Evolutionary conservation across 805 yeast genomes (phyloP).

Genomic region (Kazachstania kunashirensis): DNA sequence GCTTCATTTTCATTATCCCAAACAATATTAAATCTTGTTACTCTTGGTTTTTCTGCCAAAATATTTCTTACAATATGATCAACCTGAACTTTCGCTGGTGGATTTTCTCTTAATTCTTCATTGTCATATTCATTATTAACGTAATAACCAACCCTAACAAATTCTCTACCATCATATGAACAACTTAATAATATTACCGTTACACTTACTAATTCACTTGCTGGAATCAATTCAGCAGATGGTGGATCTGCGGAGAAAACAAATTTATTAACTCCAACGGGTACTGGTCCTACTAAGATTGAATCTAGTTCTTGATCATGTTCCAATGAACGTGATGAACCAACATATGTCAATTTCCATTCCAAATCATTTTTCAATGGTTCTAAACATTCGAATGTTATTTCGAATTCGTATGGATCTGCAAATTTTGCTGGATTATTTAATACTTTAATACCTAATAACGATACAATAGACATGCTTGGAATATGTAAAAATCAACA

Average conservation of each 20-base stretch:
- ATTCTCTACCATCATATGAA: slow-evolving; percentile 85
- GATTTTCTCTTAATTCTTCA: slow-evolving; percentile 87
- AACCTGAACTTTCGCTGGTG: slow-evolving; percentile 87
- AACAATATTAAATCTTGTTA: slow-evolving; percentile 89
- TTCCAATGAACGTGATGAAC: slow-evolving; percentile 85
- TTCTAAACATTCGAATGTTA: slow-evolving; percentile 94
- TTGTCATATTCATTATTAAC: slow-evolving; percentile 94
- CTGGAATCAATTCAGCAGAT: slow-evolving; percentile 90
- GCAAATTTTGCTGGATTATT: slow-evolving; percentile 92
- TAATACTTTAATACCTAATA: slow-evolving; percentile 81
- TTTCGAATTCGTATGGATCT: slow-evolving; percentile 92
- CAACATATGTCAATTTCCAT: slow-evolving; percentile 96
- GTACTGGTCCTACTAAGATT: slow-evolving; percentile 96
- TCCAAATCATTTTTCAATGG: slow-evolving; percentile 78
- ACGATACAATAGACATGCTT: slow-evolving; percentile 83
- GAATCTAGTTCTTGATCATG: slow-evolving; percentile 97
- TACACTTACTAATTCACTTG: slow-evolving; percentile 87
- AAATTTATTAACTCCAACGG: slow-evolving; percentile 92
- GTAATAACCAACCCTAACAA: slow-evolving; percentile 94
- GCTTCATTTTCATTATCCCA: slow-evolving; percentile 77
- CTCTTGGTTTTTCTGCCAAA: slow-evolving; percentile 94
- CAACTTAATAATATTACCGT: slow-evolving; percentile 91
- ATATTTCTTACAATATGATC: slow-evolving; percentile 91
- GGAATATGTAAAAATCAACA: no score
- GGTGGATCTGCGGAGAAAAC: slow-evolving; percentile 95